phyloP scores from a whole-genome alignment of 331 rosid genomes.

The Stylosanthes scabra region DNA sequence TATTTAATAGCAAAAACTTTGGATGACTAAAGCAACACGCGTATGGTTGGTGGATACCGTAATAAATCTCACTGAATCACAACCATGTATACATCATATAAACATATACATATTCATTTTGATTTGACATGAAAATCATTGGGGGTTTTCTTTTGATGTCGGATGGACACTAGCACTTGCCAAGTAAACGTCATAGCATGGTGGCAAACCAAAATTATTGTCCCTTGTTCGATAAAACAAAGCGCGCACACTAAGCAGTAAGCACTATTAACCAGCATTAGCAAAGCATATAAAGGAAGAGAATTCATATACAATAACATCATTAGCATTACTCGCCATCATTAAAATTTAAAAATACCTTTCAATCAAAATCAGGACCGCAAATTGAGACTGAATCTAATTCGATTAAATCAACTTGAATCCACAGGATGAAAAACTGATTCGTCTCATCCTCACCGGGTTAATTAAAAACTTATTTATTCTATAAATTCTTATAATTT shows the following conservation, averaged over 20 bases:
- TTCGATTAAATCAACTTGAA: constrained; percentile 1
- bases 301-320: not conserved
- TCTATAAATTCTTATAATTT: no score
- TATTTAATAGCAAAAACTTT: no score
- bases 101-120: not conserved
- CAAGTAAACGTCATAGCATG: not conserved
- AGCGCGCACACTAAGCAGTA: not conserved
- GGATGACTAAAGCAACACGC: not conserved
- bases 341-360: not conserved
- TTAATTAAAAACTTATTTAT: not conserved
- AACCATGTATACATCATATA: no score
- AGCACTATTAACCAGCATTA: not conserved
- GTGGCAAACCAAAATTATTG: not conserved
- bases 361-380: not conserved
- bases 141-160: not conserved
- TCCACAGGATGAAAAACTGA: not conserved
- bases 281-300: not conserved
- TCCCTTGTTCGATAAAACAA: not conserved
- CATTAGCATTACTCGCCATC: not conserved
- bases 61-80: not conserved
- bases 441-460: not conserved
- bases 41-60: not conserved
- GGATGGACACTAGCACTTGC: not conserved
- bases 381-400: not conserved
- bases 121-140: not conserved